These are phyloP conservation scores for Saturnispora silvae DNA, from an alignment of 805 yeast genomes.

Conservation along the genomic window DNA sequence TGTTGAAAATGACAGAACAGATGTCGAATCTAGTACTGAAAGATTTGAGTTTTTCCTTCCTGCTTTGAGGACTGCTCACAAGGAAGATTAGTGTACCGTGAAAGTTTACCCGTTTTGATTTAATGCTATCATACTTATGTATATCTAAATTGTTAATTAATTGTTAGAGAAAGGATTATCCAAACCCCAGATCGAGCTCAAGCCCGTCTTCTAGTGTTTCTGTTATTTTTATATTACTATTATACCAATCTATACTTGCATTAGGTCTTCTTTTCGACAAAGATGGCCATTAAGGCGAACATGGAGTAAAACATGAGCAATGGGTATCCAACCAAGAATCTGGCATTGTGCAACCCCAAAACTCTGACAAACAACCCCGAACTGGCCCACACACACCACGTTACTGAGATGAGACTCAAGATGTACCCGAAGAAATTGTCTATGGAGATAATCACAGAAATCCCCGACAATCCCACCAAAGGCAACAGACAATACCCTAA, in stretches of 20 bases:
- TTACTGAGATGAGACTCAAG: constrained; percentile 53
- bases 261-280: constrained; percentile 38
- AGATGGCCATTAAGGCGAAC: constrained; percentile 92
- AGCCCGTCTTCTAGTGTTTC: too few relatives aligned
- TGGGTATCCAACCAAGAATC: constrained; percentile 90
- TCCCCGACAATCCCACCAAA: constrained; percentile 62
- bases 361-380: constrained; percentile 88
- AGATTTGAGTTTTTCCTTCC: constrained; percentile 70
- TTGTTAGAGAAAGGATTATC: too few relatives aligned
- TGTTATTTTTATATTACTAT: too few relatives aligned
- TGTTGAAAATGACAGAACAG: constrained; percentile 52
- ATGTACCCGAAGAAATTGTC: constrained; percentile 69
- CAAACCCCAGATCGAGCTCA: too few relatives aligned
- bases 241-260: too few relatives aligned
- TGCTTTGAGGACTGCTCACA: constrained; percentile 11
- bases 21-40: constrained; percentile 40
- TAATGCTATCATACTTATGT: too few relatives aligned
- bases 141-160: too few relatives aligned
- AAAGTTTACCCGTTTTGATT: too few relatives aligned
- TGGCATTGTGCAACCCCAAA: constrained; percentile 70
- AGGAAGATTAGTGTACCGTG: neutral
- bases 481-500: constrained; percentile 92
- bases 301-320: constrained; percentile 83
- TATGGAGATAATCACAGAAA: constrained; percentile 56
- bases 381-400: constrained; percentile 90